These are phyloP conservation scores for Citrullus amarus DNA, from an alignment of 306 rosid genomes.

Conservation along the genomic window DNA sequence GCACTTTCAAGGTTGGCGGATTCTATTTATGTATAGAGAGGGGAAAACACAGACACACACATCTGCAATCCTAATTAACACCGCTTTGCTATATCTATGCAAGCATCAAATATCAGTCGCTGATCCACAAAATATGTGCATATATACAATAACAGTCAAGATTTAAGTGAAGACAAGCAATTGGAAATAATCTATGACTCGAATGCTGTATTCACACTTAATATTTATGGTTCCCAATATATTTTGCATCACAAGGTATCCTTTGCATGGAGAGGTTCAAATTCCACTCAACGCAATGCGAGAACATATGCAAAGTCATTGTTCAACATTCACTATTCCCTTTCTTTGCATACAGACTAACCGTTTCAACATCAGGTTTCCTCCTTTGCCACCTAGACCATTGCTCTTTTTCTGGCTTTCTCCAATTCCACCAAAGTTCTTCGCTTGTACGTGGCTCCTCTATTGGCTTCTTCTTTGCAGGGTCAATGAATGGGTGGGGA, in stretches of 20 bases:
- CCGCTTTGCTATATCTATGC: not conserved
- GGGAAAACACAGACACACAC: not conserved
- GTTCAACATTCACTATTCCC: not conserved
- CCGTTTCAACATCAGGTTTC: slow-evolving; percentile 86
- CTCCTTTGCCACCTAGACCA: slow-evolving; percentile 99
- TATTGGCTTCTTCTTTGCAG: slow-evolving; percentile 52
- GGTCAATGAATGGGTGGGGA: slow-evolving; percentile 85
- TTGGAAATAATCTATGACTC: too few species aligned
- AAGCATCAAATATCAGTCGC: not conserved
- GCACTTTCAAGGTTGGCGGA: not conserved
- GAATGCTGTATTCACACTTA: not conserved
- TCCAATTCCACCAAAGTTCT: slow-evolving; percentile 97
- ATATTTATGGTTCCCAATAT: not conserved
- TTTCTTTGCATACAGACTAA: slow-evolving; percentile 26
- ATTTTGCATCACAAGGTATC: not conserved
- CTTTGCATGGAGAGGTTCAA: not conserved
- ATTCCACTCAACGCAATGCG: not conserved
- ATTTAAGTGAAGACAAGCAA: not conserved
- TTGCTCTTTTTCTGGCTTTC: slow-evolving; percentile 71
- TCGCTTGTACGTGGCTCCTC: slow-evolving; percentile 57
- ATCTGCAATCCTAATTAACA: not conserved
- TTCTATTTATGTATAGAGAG: not conserved
- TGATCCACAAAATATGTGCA: not conserved
- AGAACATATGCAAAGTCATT: not conserved
- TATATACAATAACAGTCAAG: not conserved